These are phyloP conservation scores for Lipomyces oligophaga DNA, from an alignment of 805 yeast species.

Conservation along the genomic window DNA sequence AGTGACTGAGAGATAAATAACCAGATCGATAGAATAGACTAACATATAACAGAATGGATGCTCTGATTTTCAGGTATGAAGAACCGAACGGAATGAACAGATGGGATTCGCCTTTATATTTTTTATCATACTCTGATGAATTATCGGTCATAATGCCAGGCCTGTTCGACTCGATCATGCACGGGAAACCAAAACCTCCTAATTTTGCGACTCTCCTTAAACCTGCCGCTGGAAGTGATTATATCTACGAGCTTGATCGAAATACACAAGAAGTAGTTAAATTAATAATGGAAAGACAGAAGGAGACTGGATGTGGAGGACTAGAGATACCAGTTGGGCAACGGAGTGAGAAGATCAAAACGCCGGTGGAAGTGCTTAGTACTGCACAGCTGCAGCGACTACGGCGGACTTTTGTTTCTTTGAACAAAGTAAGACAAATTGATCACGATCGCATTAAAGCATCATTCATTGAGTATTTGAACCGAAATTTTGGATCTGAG, in stretches of 20 bases:
- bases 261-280: conserved; percentile 63
- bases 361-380: conserved; percentile 62
- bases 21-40: background rate
- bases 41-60: conserved; percentile 42
- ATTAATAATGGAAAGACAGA: conserved; percentile 60
- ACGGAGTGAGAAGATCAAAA: conserved; percentile 44
- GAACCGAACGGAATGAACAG: conserved; percentile 82
- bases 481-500: conserved; percentile 47
- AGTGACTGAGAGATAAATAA: background rate
- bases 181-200: conserved; percentile 58
- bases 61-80: conserved; percentile 79
- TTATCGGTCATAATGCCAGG: conserved; percentile 51
- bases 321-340: conserved; percentile 39
- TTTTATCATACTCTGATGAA: conserved; percentile 56
- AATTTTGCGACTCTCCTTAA: conserved; percentile 80
- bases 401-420: conserved; percentile 73
- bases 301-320: conserved; percentile 41
- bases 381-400: conserved; percentile 78
- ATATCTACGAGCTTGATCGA: conserved; percentile 71
- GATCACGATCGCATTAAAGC: conserved; percentile 65
- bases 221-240: conserved; percentile 73
- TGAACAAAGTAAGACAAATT: conserved; percentile 74
- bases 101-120: conserved; percentile 92
- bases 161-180: conserved; percentile 50
- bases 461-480: conserved; percentile 74